Conservation (phyloP, 2,329 filamentous ascomycete genomes). For the Talaromyces sp. region DNA sequence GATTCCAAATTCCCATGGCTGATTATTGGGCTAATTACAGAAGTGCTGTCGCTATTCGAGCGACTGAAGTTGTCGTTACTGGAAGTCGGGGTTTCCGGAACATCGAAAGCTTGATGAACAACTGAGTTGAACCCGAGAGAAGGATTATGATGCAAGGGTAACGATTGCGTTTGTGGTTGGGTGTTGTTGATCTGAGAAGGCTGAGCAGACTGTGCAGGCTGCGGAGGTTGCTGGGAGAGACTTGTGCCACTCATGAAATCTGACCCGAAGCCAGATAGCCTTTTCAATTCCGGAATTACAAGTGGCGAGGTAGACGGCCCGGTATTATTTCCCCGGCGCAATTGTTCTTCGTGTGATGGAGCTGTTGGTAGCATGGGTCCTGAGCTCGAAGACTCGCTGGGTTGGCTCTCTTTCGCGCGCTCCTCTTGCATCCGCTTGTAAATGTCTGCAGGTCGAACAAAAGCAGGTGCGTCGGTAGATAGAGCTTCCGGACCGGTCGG, state of each 20-base stretch:
- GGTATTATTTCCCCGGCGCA: background rate
- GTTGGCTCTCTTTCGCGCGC: slow-evolving; percentile 44
- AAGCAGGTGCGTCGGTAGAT: slow-evolving; percentile 51
- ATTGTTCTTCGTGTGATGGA: background rate
- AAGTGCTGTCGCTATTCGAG: slow-evolving; percentile 58
- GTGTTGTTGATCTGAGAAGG: slow-evolving; percentile 3
- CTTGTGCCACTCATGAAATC: slow-evolving; percentile 19
- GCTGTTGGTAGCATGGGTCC: background rate
- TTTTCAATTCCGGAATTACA: slow-evolving; percentile 37
- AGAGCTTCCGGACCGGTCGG: slow-evolving; percentile 14
- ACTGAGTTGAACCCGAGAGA: slow-evolving; percentile 54
- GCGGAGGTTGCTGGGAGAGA: slow-evolving; percentile 9
- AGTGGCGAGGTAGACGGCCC: slow-evolving; percentile 13
- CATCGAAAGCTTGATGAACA: slow-evolving; percentile 61
- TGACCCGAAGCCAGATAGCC: slow-evolving; percentile 35
- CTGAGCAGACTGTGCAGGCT: slow-evolving; percentile 3
- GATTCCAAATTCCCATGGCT: slow-evolving; percentile 31
- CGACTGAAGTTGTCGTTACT: slow-evolving; percentile 49
- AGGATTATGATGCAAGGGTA: slow-evolving; percentile 44
- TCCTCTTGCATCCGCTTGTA: slow-evolving; percentile 68
- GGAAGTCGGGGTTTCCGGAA: slow-evolving; percentile 48
- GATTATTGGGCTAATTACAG: slow-evolving; percentile 61
- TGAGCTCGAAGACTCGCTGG: background rate
- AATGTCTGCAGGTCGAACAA: slow-evolving; percentile 70
- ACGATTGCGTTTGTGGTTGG: slow-evolving; percentile 15